These are phyloP conservation scores for Solanum sejunctum DNA, from an alignment of 257 asterid genomes.

Conservation along the genomic window DNA sequence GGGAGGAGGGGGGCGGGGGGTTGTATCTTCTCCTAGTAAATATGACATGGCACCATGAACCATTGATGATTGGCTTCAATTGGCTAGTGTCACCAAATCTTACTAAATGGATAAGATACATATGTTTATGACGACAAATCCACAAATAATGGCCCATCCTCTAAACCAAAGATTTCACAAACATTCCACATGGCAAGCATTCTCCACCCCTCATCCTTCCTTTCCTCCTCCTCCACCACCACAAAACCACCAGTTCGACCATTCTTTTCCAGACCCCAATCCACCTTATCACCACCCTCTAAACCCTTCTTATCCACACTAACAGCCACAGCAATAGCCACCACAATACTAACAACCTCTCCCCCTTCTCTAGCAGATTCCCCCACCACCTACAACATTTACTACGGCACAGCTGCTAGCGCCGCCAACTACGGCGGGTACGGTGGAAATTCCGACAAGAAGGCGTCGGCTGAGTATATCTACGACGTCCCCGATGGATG, in stretches of 20 bases:
- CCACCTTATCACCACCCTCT: conserved; percentile 22
- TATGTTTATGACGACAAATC: neutral
- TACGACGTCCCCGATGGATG: conserved; percentile 92
- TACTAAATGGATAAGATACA: conserved; percentile 22
- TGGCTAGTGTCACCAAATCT: neutral
- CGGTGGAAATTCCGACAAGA: conserved; percentile 89
- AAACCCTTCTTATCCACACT: conserved; percentile 32
- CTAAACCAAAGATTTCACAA: conserved; percentile 6
- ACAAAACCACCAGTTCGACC: conserved; percentile 26
- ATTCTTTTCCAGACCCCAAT: conserved; percentile 26
- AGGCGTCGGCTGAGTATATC: conserved; percentile 80
- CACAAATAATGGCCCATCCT: conserved; percentile 22
- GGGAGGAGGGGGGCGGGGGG: too few relatives aligned
- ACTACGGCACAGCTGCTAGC: conserved; percentile 96
- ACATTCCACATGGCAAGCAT: conserved; percentile 54
- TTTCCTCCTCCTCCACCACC: conserved; percentile 27
- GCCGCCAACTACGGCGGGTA: conserved; percentile 91
- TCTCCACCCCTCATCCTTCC: conserved; percentile 64
- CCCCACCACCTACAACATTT: conserved; percentile 28
- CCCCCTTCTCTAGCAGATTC: conserved; percentile 44
- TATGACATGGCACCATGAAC: neutral
- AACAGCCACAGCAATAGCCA: conserved; percentile 68
- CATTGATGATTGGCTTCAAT: neutral
- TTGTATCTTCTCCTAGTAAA: neutral
- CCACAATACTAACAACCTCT: conserved; percentile 42